Evolutionary conservation across 2,329 filamentous ascomycete genomes (phyloP).

Genomic region (Paecilomyces variotii): DNA sequence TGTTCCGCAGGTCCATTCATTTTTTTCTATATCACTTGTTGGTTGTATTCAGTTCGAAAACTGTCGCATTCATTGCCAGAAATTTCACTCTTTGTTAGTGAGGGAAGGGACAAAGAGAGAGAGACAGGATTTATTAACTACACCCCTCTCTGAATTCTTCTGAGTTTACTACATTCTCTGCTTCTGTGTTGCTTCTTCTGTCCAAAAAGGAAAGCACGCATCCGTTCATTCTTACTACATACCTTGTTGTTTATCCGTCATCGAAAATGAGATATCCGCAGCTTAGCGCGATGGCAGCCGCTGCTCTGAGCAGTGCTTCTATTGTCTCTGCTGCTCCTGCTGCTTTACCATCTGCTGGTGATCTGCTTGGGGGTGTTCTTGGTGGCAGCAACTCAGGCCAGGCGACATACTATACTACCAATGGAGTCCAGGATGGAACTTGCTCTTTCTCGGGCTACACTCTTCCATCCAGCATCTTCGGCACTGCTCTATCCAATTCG

Average conservation of each 20-base stretch:
- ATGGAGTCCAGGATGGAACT: slow-evolving; percentile 51
- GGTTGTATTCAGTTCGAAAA: background rate
- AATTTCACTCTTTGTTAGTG: background rate
- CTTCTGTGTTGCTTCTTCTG: background rate
- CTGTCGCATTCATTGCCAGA: background rate
- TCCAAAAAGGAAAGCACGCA: background rate
- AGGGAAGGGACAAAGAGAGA: background rate
- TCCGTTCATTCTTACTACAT: background rate
- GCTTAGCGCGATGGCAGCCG: background rate
- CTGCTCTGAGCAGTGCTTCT: background rate
- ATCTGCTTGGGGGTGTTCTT: background rate
- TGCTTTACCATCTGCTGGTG: too few species aligned
- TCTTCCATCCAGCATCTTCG: slow-evolving; percentile 48
- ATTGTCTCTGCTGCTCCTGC: background rate
- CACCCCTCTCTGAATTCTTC: background rate
- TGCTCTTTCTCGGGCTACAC: slow-evolving; percentile 59
- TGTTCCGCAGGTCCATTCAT: background rate
- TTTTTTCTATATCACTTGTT: background rate
- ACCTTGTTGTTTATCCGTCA: background rate
- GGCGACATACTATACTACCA: slow-evolving; percentile 43
- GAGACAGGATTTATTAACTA: background rate
- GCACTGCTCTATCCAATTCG: slow-evolving; percentile 52
- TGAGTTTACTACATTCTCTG: background rate
- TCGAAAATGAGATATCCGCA: background rate
- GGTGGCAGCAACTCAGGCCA: slow-evolving; percentile 18